Evolutionary conservation across 2,329 filamentous ascomycete species (phyloP), one percentile per base, ranked within the genome.

Genomic region (Epichloe gansuensis): DNA sequence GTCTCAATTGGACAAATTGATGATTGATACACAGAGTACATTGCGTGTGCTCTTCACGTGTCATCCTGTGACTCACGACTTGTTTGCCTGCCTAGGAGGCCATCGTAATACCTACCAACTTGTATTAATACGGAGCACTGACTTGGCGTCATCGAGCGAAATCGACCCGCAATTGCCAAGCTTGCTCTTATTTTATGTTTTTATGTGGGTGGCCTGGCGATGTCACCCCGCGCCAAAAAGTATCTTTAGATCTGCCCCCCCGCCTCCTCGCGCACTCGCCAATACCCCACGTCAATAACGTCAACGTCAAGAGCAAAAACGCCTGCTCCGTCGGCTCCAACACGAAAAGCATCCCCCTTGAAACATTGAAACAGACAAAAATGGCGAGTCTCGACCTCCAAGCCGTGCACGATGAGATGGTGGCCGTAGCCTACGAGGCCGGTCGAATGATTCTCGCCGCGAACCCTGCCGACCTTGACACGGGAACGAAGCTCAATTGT

Each of bases 401-500:
- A 62, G 74, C 77, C 50, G 74, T 86, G 56, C 81, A 80, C 59
- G 78, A 85, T 66, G 75, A 75, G 49, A 71, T 86, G 57, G 67
- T 85, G 60, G 64, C 69, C 49, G 69, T 85, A 53, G 82, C 82
- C 63, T 75, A 78, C 56, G 76, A 79, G 66, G 82, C 82, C n/a
- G 82, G 82, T 58, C 66, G 69, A 53, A 83, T 82, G 77, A 85
- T 85, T 58, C 66, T 81, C 50, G 70, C 72, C 2, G 81, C 82
- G 37, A 81, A 82, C 57, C 80, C 81, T 0, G 74, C 74, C 45
- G 73, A 77, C 58, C 74, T 81, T 43, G 71, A 73, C 50, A 75
- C 73, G 13, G 80, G 73, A 48, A 82, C 76, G 37, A 86, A 86
- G 69, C 72, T 83, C 60, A 86, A 85, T 63, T 83, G 82, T 82